Evolutionary conservation across 805 yeast genomes (phyloP), one percentile per base, ranked within the genome.

Genomic region (Zygoascus tannicola): DNA sequence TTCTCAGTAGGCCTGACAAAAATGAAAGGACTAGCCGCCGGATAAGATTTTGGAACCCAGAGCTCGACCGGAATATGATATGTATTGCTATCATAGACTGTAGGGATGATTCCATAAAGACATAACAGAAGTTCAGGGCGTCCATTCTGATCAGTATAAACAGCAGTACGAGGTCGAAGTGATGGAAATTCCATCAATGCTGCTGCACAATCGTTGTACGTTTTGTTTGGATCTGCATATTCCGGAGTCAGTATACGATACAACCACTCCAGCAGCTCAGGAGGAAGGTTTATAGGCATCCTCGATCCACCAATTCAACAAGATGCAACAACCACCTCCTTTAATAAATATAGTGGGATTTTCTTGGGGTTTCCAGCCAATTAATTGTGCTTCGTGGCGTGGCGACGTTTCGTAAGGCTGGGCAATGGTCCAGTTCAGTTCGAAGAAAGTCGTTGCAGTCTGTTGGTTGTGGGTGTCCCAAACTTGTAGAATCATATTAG

Each of bases 1-100:
- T 56, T 58, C 30, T 64, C 65, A n/a, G 77, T 70, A 2, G 81
- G 78, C 18, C 72, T 68, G 8, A 87, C 74, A 55, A 69, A 82
- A 0, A 77, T 71, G n/a, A 76, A 53, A 0, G 97, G 97, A 1
- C 80, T 70, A 2, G 64, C 67, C n/a, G 55, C 52, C 0, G 96
- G 95, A 51, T 83, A 87, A 20, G 69, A 66, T 22, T 71, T 69
- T 0, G 95, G 94, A 4, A 88, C 55, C 94, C 95, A 86, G 3
- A 87, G 59, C 43, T 77, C 78, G 10, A 86, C 54, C 0, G 87
- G 88, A 15, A 75, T 62, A n/a, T 65, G 61, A 49, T 69, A 65
- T 0, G 54, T 52, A 0, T 53, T 45, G 1, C 59, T 58, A 12
- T 52, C 53, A 10, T 62, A 58, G 3, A 50, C 35, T 1, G 63